Evolutionary conservation across 768 basidiomycete species (phyloP).

Genomic region (Mycena haematopus): DNA sequence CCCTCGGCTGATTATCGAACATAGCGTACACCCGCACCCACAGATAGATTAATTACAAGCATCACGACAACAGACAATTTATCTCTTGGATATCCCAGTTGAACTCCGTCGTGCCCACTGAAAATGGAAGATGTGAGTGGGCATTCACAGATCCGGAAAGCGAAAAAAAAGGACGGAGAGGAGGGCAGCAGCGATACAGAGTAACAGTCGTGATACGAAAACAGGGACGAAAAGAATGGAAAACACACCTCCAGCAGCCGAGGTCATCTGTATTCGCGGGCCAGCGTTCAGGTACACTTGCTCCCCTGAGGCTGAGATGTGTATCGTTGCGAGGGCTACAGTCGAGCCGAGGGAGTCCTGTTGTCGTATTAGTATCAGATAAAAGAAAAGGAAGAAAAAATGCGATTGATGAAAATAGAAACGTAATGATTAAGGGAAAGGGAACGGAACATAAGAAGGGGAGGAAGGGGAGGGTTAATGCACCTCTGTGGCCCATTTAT

Average conservation of each 20-base stretch:
- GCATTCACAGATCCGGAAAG: too few species aligned
- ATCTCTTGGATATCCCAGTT: slow-evolving; percentile 30
- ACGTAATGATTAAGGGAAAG: too few species aligned
- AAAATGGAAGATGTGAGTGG: background rate
- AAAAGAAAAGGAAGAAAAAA: background rate
- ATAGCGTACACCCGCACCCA: too few species aligned
- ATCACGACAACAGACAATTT: slow-evolving; percentile 18
- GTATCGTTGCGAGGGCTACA: slow-evolving; percentile 25
- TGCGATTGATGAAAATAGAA: too few species aligned
- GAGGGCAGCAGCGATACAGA: too few species aligned
- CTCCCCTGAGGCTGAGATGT: slow-evolving; percentile 11
- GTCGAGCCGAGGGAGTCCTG: slow-evolving; percentile 21
- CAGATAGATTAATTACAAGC: too few species aligned
- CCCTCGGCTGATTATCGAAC: too few species aligned
- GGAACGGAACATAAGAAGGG: too few species aligned
- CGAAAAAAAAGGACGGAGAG: background rate
- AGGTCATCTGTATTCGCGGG: slow-evolving; percentile 17
- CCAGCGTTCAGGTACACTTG: slow-evolving; percentile 23
- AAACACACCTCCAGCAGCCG: slow-evolving; percentile 21
- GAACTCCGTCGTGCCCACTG: slow-evolving; percentile 22
- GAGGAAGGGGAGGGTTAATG: background rate
- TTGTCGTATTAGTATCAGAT: background rate
- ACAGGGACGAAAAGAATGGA: too few species aligned
- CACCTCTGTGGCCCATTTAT: slow-evolving; percentile 22
- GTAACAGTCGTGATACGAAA: too few species aligned